Evolutionary conservation across 2,329 filamentous ascomycete genomes (phyloP), one percentile per base, ranked within the genome.

Genomic region (Nemania diffusa): DNA sequence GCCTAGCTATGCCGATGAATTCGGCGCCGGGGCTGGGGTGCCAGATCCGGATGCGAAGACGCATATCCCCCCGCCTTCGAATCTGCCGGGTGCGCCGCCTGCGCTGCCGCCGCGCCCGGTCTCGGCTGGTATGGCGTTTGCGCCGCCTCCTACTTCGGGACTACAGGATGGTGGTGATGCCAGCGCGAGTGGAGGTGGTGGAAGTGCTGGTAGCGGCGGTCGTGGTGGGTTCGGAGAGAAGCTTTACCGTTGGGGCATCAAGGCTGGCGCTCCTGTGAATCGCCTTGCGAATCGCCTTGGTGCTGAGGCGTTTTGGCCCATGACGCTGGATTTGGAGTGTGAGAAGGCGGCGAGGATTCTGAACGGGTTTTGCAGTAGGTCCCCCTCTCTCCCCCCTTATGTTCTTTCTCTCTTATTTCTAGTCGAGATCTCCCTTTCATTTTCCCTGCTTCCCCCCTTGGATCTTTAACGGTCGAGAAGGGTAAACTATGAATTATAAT

Each of bases 321-420:
- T 91, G 62, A 90, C 91, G 1, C 83, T 97, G 71, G 94, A 97
- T 77, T 93, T 93, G 79, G 94, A 97, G 81, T 92, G 91, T 73
- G 93, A 97, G 80, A 97, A 97, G 82, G 93, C 93, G 0, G 93
- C 94, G 37, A 84, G 92, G 13, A 97, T 97, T 55, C 79, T 97
- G 27, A 88, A 88, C 76, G 92, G 90, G 70, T 97, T 97, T 80
- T 97, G 93, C 83, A 96, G 90, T 92, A 84, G 75, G 89, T 79
- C 0, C 9, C 7, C 5, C 2, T 1, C 9, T 15, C 40, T 24
- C 42, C 1, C 24, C 40, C 1, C 9, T 7, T 9, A 1, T 1
- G 17, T 44, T 29, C 27, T 13, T 29, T 44, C 15, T 27, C 9
- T 52, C 20, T 24, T 32, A 4, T 5, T 2, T 32, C n/a, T 20